These are phyloP conservation scores for Fusarium hainanense DNA, from an alignment of 2,329 filamentous ascomycete species.

Conservation along the genomic window DNA sequence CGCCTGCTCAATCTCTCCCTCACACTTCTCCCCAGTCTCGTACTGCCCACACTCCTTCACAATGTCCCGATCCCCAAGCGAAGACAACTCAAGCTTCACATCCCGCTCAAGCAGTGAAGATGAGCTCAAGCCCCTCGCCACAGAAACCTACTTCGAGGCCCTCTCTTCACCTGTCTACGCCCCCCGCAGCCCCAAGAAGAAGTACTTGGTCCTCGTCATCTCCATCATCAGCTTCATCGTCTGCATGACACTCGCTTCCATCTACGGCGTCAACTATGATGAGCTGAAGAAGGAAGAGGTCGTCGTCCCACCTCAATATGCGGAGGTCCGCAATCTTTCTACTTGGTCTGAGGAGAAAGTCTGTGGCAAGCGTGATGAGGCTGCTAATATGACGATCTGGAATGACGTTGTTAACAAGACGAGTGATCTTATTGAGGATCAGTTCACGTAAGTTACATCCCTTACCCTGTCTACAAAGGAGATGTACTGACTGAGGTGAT, in stretches of 20 bases:
- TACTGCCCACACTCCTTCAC: background rate
- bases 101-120: background rate
- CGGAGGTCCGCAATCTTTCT: background rate
- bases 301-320: background rate
- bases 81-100: background rate
- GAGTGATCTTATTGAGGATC: constrained; percentile 41
- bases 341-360: background rate
- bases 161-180: background rate
- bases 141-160: background rate
- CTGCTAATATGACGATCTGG: constrained; percentile 10
- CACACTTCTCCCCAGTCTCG: background rate
- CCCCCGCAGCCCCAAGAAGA: background rate
- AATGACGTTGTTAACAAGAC: constrained; percentile 32
- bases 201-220: background rate
- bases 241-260: background rate
- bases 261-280: background rate
- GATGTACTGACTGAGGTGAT: background rate
- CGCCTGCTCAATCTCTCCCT: too few species aligned
- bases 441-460: constrained; percentile 45
- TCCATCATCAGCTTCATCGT: background rate
- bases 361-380: background rate
- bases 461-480: fast-evolving
- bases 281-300: background rate
- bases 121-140: background rate
- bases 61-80: background rate